Base-by-base conservation (phyloP, 352 stramenopile genomes). In the Aphanomyces invadans region DNA sequence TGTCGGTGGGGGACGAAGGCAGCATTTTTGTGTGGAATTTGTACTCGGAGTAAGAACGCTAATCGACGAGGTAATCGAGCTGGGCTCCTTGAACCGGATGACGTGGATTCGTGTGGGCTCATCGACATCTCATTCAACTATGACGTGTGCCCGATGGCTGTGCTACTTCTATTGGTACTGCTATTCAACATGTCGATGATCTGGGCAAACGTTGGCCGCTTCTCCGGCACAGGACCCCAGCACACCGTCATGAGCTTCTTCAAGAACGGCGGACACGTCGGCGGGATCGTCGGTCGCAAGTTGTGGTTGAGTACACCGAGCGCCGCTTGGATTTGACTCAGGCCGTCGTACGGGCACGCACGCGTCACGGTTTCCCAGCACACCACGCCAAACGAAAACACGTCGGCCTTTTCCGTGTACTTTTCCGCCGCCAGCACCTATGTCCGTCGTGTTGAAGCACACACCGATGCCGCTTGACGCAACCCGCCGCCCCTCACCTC, bases 1-100 rank as follows among this genome's bases (percentile, higher is more conserved):
- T 97, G 19, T 92, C 79, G 0, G 87, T 96, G 3, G 92, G 92
- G 44, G 86, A 96, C 28, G 92, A 98, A 66, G 90, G 91, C 55
- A 85, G 86, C 72, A 80, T 97, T 33, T 95, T 97, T 62, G 74
- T 98, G 53, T 97, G 89, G 89, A 97, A 97, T 65, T 72, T 97
- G 39, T 97, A 93, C 73, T 82, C 76, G 12, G 71, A 78, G 25
- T 76, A 52, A 53, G n/a, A n/a, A n/a, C n/a, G n/a, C n/a, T n/a
- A n/a, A n/a, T n/a, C n/a, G n/a, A n/a, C n/a, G n/a, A n/a, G n/a
- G n/a, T n/a, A n/a, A n/a, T n/a, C n/a, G n/a, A n/a, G n/a, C n/a
- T n/a, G n/a, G n/a, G n/a, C n/a, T n/a, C n/a, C n/a, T n/a, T n/a
- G n/a, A n/a, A n/a, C n/a, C n/a, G n/a, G n/a, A n/a, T n/a, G n/a